phyloP scores from a whole-genome alignment of 495 filamentous ascomycete genomes.

The Thermothielavioides terrestris region DNA sequence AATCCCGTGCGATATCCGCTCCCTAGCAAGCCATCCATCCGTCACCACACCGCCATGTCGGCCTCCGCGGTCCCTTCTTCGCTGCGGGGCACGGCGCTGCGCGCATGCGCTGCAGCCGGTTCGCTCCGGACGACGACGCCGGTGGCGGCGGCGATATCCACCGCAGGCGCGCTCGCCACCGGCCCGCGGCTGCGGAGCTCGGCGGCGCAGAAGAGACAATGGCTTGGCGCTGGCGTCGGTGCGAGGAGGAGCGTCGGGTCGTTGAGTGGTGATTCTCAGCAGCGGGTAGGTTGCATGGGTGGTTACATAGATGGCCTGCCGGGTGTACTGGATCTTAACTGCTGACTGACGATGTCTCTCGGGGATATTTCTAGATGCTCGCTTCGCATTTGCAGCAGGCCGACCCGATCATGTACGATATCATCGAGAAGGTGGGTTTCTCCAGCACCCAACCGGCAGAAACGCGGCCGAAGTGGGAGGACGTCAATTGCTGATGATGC shows the following conservation, averaged over 20 bases:
- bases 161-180: neutral
- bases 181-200: neutral
- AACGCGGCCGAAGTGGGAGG: too few species aligned
- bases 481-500: conserved; percentile 9
- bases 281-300: conserved; percentile 43
- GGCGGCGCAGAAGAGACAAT: neutral
- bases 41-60: conserved; percentile 18
- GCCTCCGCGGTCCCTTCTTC: conserved; percentile 10
- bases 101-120: conserved; percentile 9
- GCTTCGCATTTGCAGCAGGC: conserved; percentile 69
- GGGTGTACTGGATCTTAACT: too few species aligned
- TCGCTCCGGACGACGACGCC: conserved; percentile 1
- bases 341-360: too few species aligned
- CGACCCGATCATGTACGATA: conserved; percentile 77
- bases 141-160: conserved; percentile 1
- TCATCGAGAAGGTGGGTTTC: conserved; percentile 71
- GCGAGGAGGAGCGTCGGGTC: conserved; percentile 34
- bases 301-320: too few species aligned
- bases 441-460: too few species aligned
- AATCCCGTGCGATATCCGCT: too few species aligned
- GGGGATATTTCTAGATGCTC: too few species aligned
- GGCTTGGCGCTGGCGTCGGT: neutral
- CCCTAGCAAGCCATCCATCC: too few species aligned
- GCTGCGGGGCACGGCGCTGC: conserved; percentile 15
- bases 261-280: conserved; percentile 50